Base-by-base conservation (phyloP, 1,284 basidiomycete species). In the Boletellus dicymbophilus region DNA sequence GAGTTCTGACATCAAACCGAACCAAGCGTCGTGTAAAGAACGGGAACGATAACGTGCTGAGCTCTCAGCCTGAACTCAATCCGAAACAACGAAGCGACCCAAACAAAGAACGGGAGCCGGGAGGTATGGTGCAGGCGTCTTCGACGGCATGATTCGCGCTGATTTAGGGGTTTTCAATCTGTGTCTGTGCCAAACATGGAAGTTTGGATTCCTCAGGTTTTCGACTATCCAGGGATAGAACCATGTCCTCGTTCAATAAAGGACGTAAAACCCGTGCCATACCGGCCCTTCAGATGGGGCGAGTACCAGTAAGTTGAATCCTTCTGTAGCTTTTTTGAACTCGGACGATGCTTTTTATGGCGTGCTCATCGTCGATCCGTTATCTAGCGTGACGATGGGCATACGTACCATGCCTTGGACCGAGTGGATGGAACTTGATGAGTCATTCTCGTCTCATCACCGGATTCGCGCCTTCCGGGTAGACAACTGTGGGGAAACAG, bases 381-480 rank as follows among this genome's bases (percentile, higher is more conserved):
- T 30, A 16, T 26, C 8, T 48, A 87, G 85, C 58, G 77, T 88
- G 26, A 88, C 83, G 15, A 88, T 88, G 85, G 85, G 84, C 49
- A 81, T 88, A 54, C 77, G 82, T 20, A 72, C 67, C 47, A 85
- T 88, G 84, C 72, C 71, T 12, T 87, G 81, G 80, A 72, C 75
- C 18, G 80, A 85, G 46, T 88, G 85, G 85, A 79, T 86, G 46
- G 85, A 87, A 75, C 72, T 86, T 21, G 85, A 88, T 64, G 70
- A 76, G 42, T 71, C 79, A 44, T 85, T 81, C 58, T 63, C 68
- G 20, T 57, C 60, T 30, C 83, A 81, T 57, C 77, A 84, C 58
- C 72, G 67, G 18, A 80, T 88, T 45, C 78, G 80, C 34, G 65
- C 72, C 10, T 73, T 78, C 48, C 77, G 85, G 40, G 71, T 87